Evolutionary conservation across 2,329 filamentous ascomycete genomes (phyloP).

Genomic region (Stemphylium lycopersici): DNA sequence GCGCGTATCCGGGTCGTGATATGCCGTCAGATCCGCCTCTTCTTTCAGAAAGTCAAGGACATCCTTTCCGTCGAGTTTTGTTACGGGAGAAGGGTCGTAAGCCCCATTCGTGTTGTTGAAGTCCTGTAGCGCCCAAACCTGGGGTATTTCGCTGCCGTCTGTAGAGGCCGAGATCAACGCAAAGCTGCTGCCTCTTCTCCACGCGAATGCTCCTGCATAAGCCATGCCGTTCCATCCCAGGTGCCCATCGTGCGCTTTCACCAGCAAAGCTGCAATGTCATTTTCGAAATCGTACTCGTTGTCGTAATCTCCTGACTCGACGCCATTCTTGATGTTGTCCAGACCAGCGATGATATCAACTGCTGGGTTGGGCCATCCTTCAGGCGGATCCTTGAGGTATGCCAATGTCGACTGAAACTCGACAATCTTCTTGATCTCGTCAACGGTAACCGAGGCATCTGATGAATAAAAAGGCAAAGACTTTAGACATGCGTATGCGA

Average conservation of each 20-base stretch:
- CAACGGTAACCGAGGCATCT: constrained; percentile 36
- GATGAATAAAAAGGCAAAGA: constrained; percentile 42
- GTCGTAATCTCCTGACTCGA: constrained; percentile 40
- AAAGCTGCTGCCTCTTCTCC: constrained; percentile 37
- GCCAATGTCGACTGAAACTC: constrained; percentile 51
- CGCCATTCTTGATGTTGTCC: constrained; percentile 42
- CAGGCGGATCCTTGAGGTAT: constrained; percentile 49
- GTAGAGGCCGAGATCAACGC: constrained; percentile 41
- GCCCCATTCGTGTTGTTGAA: constrained; percentile 33
- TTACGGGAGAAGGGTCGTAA: constrained; percentile 44
- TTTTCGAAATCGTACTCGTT: constrained; percentile 53
- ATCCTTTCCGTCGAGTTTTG: constrained; percentile 47
- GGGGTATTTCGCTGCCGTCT: constrained; percentile 38
- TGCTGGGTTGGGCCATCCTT: constrained; percentile 45
- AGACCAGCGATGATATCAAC: constrained; percentile 49
- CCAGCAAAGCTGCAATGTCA: constrained; percentile 41
- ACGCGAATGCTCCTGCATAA: constrained; percentile 45
- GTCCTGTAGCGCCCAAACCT: constrained; percentile 41
- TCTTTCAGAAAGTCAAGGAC: constrained; percentile 44
- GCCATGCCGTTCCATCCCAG: constrained; percentile 46
- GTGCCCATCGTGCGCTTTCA: constrained; percentile 45
- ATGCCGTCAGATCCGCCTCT: constrained; percentile 35
- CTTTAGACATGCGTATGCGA: constrained; percentile 46
- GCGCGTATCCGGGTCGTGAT: constrained; percentile 51
- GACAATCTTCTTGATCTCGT: constrained; percentile 42